Conservation (phyloP, 1,284 basidiomycete genomes). For the Coniophora puteana region DNA sequence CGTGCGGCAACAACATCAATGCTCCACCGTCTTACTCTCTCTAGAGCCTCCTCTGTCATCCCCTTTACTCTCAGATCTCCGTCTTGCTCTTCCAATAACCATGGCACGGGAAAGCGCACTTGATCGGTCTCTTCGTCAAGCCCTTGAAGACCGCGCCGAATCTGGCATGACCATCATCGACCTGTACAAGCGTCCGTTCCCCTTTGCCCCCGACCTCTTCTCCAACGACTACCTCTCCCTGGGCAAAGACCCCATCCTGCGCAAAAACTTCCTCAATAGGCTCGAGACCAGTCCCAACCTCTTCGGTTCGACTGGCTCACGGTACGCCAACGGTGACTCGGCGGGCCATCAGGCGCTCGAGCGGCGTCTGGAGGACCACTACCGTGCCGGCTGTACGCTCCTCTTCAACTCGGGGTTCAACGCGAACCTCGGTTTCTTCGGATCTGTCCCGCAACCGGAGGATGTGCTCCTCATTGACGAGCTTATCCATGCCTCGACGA, state of each 20-base stretch:
- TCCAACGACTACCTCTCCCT: conserved; percentile 66
- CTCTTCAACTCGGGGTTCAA: conserved; percentile 63
- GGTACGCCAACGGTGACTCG: conserved; percentile 49
- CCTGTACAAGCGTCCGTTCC: conserved; percentile 26
- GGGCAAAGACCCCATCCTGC: conserved; percentile 34
- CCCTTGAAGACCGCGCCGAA: too few relatives aligned
- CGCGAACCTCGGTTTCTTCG: conserved; percentile 56
- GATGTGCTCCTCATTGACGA: conserved; percentile 59
- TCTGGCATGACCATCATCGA: conserved; percentile 9
- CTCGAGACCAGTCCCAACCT: conserved; percentile 27
- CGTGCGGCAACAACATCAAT: too few relatives aligned
- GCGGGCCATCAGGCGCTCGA: conserved; percentile 39
- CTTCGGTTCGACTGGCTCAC: conserved; percentile 55
- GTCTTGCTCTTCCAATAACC: too few relatives aligned
- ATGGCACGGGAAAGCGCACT: too few relatives aligned
- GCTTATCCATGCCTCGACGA: conserved; percentile 54
- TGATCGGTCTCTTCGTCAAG: too few relatives aligned
- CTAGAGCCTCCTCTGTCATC: too few relatives aligned
- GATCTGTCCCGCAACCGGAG: conserved; percentile 44
- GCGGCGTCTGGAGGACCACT: conserved; percentile 34
- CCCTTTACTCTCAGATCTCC: too few relatives aligned
- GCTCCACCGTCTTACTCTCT: too few relatives aligned
- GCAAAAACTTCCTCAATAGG: conserved; percentile 28
- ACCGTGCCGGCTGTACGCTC: conserved; percentile 39
- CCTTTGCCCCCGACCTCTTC: conserved; percentile 44